Base-by-base conservation (phyloP, 306 rosid species). In the Datisca glomerata region DNA sequence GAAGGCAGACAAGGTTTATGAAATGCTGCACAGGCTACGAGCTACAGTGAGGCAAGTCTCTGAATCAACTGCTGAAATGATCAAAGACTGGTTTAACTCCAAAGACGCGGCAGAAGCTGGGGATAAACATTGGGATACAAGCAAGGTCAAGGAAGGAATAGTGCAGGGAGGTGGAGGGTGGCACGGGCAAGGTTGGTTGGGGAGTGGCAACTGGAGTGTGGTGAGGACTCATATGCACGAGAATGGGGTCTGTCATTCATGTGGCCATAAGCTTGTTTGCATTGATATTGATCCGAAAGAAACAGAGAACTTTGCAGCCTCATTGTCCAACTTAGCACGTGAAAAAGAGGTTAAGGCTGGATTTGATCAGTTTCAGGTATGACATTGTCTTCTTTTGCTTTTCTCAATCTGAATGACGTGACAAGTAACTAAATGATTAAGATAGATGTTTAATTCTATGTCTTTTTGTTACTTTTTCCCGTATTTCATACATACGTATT, bases 111-210 rank as follows among this genome's bases (percentile, higher is more conserved):
- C 36, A 0, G 59, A 38, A 50, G 51, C 62, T 32, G 92, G 96
- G 62, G 44, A 31, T 54, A 63, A 67, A 56, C 18, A n/a, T 12
- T 75, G 93, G 98, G 82, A 84, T 64, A 70, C 25, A 50, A 41
- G 39, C 5, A 65, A 59, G 44, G 68, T 84, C 51, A 69, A 32
- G 51, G 66, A 80, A 55, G 92, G 82, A 49, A 33, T 73, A 48
- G 53, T 13, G 40, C 59, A 25, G 38, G 85, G 86, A 43, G 98
- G 96, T 59, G 98, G 96, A 47, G 98, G 98, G 41, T 91, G 98
- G 96, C 98, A 84, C 65, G 94, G 98, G 41, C 76, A 77, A 16
- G 95, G 98, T 43, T 89, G 98, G 95, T 75, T 89, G 31, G 93
- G 98, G 45, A 72, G 68, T 39, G 98, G 98, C 63, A 38, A 41